These are phyloP conservation scores for Candida patagonica DNA, from an alignment of 805 yeast species.

Conservation along the genomic window DNA sequence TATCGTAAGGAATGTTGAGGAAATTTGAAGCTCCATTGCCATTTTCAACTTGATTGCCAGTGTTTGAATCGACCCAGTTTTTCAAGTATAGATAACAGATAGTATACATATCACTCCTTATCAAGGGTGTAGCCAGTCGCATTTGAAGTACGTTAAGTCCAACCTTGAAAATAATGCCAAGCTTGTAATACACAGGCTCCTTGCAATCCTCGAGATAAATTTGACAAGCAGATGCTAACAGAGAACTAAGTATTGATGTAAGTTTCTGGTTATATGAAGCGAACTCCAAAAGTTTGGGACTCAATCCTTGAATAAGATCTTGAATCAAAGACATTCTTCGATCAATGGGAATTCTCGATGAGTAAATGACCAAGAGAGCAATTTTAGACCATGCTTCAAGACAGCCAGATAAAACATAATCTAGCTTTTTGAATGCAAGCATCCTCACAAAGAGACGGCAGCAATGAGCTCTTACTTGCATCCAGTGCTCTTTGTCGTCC, in stretches of 20 bases:
- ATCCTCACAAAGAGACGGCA: background rate
- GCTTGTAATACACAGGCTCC: slow-evolving; percentile 35
- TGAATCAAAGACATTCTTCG: slow-evolving; percentile 55
- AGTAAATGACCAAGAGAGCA: slow-evolving; percentile 62
- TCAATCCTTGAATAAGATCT: slow-evolving; percentile 63
- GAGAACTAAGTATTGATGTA: slow-evolving; percentile 68
- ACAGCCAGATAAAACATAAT: slow-evolving; percentile 26
- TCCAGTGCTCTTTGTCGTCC: too few relatives aligned
- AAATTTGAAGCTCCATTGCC: slow-evolving; percentile 41
- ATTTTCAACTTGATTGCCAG: too few relatives aligned
- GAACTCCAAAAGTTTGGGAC: slow-evolving; percentile 71
- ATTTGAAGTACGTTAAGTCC: slow-evolving; percentile 66
- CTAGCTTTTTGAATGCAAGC: background rate
- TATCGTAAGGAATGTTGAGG: slow-evolving; percentile 54
- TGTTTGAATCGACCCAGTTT: slow-evolving; percentile 34
- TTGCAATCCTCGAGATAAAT: slow-evolving; percentile 40
- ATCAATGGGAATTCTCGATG: slow-evolving; percentile 39
- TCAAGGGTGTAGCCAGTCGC: slow-evolving; percentile 53
- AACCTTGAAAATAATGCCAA: slow-evolving; percentile 62
- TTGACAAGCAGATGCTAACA: slow-evolving; percentile 63
- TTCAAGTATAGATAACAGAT: slow-evolving; percentile 58
- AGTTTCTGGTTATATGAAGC: slow-evolving; percentile 54
- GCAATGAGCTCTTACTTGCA: too few relatives aligned
- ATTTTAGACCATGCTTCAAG: slow-evolving; percentile 79
- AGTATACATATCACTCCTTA: slow-evolving; percentile 75